These are phyloP conservation scores for Cunninghamia lanceolata DNA, from an alignment of 75 land plant genomes.

Conservation along the genomic window DNA sequence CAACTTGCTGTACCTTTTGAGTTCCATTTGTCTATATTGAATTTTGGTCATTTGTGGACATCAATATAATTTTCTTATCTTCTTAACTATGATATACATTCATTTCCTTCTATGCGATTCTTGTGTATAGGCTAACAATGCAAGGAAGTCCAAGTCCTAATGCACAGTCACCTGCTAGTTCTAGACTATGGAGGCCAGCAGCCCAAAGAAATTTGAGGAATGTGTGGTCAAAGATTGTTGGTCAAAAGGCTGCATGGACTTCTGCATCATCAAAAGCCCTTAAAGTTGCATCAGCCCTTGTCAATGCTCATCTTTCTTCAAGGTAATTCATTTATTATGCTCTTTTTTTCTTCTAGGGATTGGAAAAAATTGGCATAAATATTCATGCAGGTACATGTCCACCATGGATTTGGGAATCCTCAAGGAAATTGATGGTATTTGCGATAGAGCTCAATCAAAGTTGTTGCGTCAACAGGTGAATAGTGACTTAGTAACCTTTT, in stretches of 20 bases:
- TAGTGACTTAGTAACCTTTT: neutral
- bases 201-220: slow-evolving; percentile 72
- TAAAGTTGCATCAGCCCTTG: slow-evolving; percentile 52
- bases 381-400: slow-evolving; percentile 36
- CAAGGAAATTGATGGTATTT: slow-evolving; percentile 42
- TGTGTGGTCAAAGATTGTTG: slow-evolving; percentile 56
- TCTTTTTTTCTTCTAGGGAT: neutral
- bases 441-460: slow-evolving; percentile 36
- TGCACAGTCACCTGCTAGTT: slow-evolving; percentile 19
- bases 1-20: neutral
- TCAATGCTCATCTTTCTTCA: slow-evolving; percentile 56
- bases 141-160: slow-evolving; percentile 12
- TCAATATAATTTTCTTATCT: neutral
- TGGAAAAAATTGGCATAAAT: neutral
- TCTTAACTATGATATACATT: neutral
- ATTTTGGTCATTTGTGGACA: neutral
- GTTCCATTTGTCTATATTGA: neutral
- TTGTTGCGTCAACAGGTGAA: slow-evolving; percentile 42
- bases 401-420: slow-evolving; percentile 54
- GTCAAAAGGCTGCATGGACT: slow-evolving; percentile 44
- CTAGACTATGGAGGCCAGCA: slow-evolving; percentile 76
- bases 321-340: slow-evolving; percentile 22
- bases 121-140: slow-evolving; percentile 6
- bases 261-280: slow-evolving; percentile 40
- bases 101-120: neutral